Evolutionary conservation across 176 grass and related monocot genomes (phyloP), one percentile per base, ranked within the genome.

Genomic region (Cymbopogon citratus): DNA sequence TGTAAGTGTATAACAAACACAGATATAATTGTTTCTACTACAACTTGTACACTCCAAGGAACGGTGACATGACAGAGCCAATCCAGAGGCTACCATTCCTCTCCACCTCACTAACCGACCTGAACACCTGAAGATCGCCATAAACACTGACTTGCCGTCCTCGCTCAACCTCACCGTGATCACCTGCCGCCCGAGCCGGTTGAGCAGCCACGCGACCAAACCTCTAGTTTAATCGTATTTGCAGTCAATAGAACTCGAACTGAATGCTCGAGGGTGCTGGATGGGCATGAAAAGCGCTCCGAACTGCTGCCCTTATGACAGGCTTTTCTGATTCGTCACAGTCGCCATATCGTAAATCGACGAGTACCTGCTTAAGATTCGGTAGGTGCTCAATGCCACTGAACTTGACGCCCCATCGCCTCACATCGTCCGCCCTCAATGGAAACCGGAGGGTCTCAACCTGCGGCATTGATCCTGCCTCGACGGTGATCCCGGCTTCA

Each of bases 31-130:
- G 46, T 5, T 51, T 51, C 16, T 51, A 1, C 21, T 83, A 86
- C 19, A 82, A 8, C 2, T 3, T 18, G 9, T 82, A 79, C 7
- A 81, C 27, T 23, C 83, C 83, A 66, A 90, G 69, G 46, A 81
- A 88, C 52, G 85, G 86, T 18, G 74, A 88, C 74, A 69, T 29
- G 15, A 94, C 91, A 8, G 86, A 91, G 3, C 83, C 91, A 33
- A 91, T 63, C 80, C 83, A 94, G 0, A 84, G n/a, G 35, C 34
- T 78, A 0, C 86, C 86, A 16, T 94, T 66, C 15, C 67, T 81
- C 57, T 88, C 83, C 21, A 88, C 86, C 13, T 91, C 83, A 1
- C 88, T 89, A 0, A 89, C 63, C 0, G 81, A 84, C 44, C 10
- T 84, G 34, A 88, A 78, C 2, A 49, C 57, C 26, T 63, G 66